Percentiles rank a stretch among this genome's conserved stretches.
Evolutionary conservation across 1,139 yeast genomes (phyloP).

Genomic region (Sugiyamaella novakii): DNA sequence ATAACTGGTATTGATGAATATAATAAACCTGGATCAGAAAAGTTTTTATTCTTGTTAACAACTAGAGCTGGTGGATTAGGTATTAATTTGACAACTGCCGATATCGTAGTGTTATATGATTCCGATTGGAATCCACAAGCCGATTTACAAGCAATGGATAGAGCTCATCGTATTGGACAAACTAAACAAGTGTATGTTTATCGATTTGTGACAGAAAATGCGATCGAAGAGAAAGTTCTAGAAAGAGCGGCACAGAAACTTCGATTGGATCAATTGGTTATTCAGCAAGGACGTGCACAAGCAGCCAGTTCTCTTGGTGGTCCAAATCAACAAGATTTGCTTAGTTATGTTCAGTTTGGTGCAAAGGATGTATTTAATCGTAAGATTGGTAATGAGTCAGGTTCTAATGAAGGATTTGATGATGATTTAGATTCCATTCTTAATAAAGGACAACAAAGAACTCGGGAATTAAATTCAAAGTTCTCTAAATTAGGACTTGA

Average conservation of each 20-base stretch:
- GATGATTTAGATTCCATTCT: slow-evolving; percentile 82
- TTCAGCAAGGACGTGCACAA: slow-evolving; percentile 83
- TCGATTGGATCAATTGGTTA: slow-evolving; percentile 89
- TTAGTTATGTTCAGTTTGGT: slow-evolving; percentile 96
- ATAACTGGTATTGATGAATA: slow-evolving; percentile 90
- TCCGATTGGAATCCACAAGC: slow-evolving; percentile 99
- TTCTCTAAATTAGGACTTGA: slow-evolving; percentile 86
- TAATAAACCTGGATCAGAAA: slow-evolving; percentile 77
- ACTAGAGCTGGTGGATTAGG: slow-evolving; percentile 99
- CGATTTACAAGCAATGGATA: slow-evolving; percentile 97
- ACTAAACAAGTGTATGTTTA: slow-evolving; percentile 92
- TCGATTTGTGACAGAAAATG: slow-evolving; percentile 91
- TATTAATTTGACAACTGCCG: slow-evolving; percentile 90
- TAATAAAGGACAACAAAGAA: slow-evolving; percentile 76
- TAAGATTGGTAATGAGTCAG: slow-evolving; percentile 34
- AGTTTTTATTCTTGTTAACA: slow-evolving; percentile 82
- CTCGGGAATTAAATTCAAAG: slow-evolving; percentile 72
- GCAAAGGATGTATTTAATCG: slow-evolving; percentile 78
- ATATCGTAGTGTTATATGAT: slow-evolving; percentile 84
- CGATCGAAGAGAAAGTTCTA: slow-evolving; percentile 93
- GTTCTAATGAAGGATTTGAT: slow-evolving; percentile 46
- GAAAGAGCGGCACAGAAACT: slow-evolving; percentile 96
- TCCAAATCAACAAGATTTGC: slow-evolving; percentile 79
- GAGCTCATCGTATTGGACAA: slow-evolving; percentile 98
- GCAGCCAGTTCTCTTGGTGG: slow-evolving; percentile 43